Base-by-base conservation (phyloP, 1,284 basidiomycete genomes). In the Ceratorhiza oryzae-sativae region DNA sequence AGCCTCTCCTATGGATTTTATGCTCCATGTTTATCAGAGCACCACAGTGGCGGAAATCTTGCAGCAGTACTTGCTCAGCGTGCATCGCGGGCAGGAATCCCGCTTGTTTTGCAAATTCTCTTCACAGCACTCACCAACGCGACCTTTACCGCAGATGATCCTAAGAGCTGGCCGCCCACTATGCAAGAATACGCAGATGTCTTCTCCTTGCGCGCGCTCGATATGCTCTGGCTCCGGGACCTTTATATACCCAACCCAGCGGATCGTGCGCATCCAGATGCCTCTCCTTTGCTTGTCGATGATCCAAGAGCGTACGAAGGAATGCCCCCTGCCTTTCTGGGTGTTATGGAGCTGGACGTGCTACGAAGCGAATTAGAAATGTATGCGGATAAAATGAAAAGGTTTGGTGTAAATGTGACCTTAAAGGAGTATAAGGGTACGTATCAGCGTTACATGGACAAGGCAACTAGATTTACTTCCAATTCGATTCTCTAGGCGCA, bases 171-270 rank as follows among this genome's bases (percentile, higher is more conserved):
- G 53, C 75, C 75, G 63, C 71, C 73, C 15, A 86, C 85, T 10
- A 91, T 90, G 89, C 79, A 80, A 18, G 84, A 86, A 73, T 88
- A 89, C 76, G 80, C 82, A 23, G 79, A 87, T 67, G 86, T 88
- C 0, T 84, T 87, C 0, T 86, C 87, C 81, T 83, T 92, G 32
- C 81, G 82, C 3, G 87, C 86, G 0, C 85, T 76, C 6, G 86
- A 87, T 58, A 92, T 92, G 90, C 76, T 86, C 45, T 92, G 91
- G 90, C 91, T 90, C 83, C 81, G 85, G 36, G 79, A 83, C 63
- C 87, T 88, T 74, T 91, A 92, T 77, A 83, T 90, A 1, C 89
- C 90, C 0, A 85, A 90, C 75, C 75, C 82, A 62, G 82, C 80
- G 42, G 88, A 90, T 73, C 83, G 86, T 80, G 80, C 80, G 0